Conservation (phyloP, 2,329 filamentous ascomycete genomes). For the Monosporascus cannonballus region DNA sequence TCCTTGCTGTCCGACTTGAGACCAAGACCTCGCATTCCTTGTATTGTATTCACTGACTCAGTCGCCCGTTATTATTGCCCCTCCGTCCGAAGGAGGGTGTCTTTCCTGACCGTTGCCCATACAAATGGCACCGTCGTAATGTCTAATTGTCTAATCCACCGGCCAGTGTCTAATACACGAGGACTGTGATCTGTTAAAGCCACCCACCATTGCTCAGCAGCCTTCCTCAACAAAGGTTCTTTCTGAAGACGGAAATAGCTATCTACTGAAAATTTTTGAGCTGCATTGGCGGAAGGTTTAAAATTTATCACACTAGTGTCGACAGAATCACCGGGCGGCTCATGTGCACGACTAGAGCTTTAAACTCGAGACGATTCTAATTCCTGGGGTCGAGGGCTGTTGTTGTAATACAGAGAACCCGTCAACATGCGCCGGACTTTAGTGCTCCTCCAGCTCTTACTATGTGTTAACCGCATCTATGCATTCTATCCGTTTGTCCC, state of each 20-base stretch:
- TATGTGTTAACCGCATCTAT: slow-evolving; percentile 38
- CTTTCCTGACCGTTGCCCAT: neutral
- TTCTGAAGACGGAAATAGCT: neutral
- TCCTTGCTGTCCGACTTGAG: neutral
- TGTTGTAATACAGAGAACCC: neutral
- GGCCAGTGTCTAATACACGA: slow-evolving; percentile 9
- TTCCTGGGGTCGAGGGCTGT: neutral
- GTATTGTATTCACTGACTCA: neutral
- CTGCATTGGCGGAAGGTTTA: neutral
- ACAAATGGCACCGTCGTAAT: slow-evolving; percentile 21
- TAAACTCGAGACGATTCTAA: neutral
- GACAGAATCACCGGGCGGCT: neutral
- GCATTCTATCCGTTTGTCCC: slow-evolving; percentile 45
- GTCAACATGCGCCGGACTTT: slow-evolving; percentile 22
- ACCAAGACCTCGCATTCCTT: neutral
- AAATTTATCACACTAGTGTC: neutral
- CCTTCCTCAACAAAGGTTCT: neutral
- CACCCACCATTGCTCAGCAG: neutral
- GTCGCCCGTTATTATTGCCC: neutral
- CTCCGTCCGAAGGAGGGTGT: too few relatives aligned
- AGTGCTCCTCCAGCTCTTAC: slow-evolving; percentile 38
- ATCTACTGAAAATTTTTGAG: neutral
- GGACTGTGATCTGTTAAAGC: neutral
- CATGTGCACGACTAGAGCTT: neutral
- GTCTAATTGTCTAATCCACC: slow-evolving; percentile 24